These are phyloP conservation scores for Lolium perenne DNA, from an alignment of 176 grass and related monocot species.

Conservation along the genomic window DNA sequence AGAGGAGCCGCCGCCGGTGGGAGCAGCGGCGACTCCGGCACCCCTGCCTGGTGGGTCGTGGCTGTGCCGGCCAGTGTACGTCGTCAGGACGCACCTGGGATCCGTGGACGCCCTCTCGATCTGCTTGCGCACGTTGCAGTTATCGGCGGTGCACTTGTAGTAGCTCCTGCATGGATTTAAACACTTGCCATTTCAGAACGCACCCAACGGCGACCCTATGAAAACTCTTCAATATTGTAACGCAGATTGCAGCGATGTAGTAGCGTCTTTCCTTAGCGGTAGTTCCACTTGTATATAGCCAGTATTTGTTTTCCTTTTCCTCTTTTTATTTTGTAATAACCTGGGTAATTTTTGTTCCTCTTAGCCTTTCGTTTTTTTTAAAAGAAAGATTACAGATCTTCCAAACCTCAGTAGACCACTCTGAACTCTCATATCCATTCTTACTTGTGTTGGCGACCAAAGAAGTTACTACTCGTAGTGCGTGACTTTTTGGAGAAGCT, in stretches of 20 bases:
- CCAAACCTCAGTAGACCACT: background rate
- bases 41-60: constrained; percentile 42
- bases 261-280: too few relatives aligned
- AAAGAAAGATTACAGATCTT: background rate
- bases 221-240: background rate
- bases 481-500: too few relatives aligned
- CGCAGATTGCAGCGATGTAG: background rate
- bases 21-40: background rate
- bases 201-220: background rate
- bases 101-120: constrained; percentile 53
- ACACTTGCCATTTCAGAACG: background rate
- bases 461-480: too few relatives aligned
- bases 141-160: constrained; percentile 61
- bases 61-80: constrained; percentile 58
- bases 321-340: too few relatives aligned
- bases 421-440: background rate
- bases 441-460: background rate
- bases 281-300: too few relatives aligned
- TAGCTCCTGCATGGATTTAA: constrained; percentile 46
- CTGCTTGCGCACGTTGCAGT: constrained; percentile 60
- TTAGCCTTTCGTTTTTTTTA: too few relatives aligned
- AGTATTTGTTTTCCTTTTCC: too few relatives aligned
- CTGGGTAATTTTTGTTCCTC: too few relatives aligned
- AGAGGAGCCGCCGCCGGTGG: background rate
- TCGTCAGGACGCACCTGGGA: constrained; percentile 52